Evolutionary conservation across 2,329 filamentous ascomycete species (phyloP).

Genomic region (Beauveria caledonica): DNA sequence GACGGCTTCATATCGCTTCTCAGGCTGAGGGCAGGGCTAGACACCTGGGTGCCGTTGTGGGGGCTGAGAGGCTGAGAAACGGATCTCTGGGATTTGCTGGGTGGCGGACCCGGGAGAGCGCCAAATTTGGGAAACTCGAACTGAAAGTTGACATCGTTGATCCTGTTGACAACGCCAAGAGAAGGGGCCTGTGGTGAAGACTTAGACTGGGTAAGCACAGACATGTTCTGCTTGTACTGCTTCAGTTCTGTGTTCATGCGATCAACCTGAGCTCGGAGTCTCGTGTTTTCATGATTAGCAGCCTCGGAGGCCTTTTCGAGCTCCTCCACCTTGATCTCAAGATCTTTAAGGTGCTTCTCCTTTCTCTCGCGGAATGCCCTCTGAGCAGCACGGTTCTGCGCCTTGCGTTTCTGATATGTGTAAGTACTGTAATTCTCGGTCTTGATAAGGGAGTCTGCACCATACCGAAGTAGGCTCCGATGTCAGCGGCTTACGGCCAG

Average conservation of each 20-base stretch:
- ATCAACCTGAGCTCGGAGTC: conserved; percentile 80
- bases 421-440: not conserved
- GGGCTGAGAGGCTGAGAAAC: conserved; percentile 27
- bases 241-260: conserved; percentile 75
- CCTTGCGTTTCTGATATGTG: conserved; percentile 72
- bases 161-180: conserved; percentile 47
- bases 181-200: conserved; percentile 27
- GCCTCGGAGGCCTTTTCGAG: conserved; percentile 76
- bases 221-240: conserved; percentile 83
- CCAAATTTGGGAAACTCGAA: conserved; percentile 97
- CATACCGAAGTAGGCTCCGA: conserved; percentile 88
- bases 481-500: conserved; percentile 88
- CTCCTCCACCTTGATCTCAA: conserved; percentile 70
- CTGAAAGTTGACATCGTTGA: conserved; percentile 74
- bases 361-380: conserved; percentile 91
- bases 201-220: conserved; percentile 39
- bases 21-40: conserved; percentile 24
- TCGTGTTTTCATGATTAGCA: conserved; percentile 75
- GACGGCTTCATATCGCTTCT: conserved; percentile 18
- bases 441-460: not conserved
- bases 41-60: conserved; percentile 14
- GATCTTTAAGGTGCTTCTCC: conserved; percentile 79
- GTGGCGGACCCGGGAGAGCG: conserved; percentile 47
- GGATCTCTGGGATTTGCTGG: conserved; percentile 20
- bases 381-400: conserved; percentile 88